Evolutionary conservation across 306 rosid genomes (phyloP).

Genomic region (Begonia fuchsioides): DNA sequence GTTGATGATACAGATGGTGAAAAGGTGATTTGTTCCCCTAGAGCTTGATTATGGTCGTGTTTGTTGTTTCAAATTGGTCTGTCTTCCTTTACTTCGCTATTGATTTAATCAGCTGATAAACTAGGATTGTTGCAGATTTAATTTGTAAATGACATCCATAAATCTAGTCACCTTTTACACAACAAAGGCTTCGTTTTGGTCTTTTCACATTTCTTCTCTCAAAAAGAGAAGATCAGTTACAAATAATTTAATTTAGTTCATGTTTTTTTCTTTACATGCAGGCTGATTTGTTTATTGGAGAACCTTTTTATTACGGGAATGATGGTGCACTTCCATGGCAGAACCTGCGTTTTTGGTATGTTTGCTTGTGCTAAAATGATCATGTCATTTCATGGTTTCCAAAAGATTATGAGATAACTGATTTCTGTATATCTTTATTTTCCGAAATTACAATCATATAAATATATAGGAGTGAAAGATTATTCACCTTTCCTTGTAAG

Average conservation of each 20-base stretch:
- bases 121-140: no score
- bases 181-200: no score
- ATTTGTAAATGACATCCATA: no score
- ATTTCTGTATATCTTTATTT: no score
- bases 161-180: no score
- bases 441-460: no score
- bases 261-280: constrained; percentile 15
- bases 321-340: constrained; percentile 89
- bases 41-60: background rate
- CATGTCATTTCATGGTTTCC: background rate
- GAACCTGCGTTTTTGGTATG: constrained; percentile 78
- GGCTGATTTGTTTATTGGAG: constrained; percentile 74
- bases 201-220: no score
- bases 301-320: constrained; percentile 74
- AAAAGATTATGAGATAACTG: background rate
- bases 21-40: constrained; percentile 31
- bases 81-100: no score
- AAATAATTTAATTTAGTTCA: background rate
- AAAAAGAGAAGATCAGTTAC: no score
- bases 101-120: no score
- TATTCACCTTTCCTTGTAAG: no score
- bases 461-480: no score
- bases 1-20: constrained; percentile 37
- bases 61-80: background rate
- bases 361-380: constrained; percentile 17